Conservation (phyloP, 768 basidiomycete species). For the Suillus weaverae region DNA sequence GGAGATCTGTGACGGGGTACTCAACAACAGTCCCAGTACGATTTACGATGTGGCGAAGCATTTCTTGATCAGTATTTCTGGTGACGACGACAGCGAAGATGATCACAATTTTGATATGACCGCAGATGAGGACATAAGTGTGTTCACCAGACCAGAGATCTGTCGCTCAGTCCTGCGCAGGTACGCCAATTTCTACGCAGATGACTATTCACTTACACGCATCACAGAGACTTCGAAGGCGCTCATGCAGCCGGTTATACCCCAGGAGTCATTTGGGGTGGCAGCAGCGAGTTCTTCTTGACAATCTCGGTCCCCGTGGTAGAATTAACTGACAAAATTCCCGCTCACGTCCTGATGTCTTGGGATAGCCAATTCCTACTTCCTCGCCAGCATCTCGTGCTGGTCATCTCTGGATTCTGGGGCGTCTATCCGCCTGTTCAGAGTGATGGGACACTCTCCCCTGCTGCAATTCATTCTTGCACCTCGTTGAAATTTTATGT, state of each 20-base stretch:
- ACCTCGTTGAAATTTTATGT: conserved; percentile 54
- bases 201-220: not conserved
- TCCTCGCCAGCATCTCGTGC: conserved; percentile 55
- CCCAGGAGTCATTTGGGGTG: conserved; percentile 57
- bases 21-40: conserved; percentile 40
- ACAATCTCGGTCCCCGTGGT: conserved; percentile 60
- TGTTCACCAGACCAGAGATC: not conserved
- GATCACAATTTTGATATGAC: conserved; percentile 26
- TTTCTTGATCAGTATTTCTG: conserved; percentile 34
- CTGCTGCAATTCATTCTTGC: conserved; percentile 35
- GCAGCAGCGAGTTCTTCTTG: conserved; percentile 51
- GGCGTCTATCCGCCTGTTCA: conserved; percentile 54
- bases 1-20: conserved; percentile 44
- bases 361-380: conserved; percentile 70
- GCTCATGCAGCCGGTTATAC: conserved; percentile 56
- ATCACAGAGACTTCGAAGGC: conserved; percentile 56
- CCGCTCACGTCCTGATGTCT: conserved; percentile 66
- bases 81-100: conserved; percentile 39
- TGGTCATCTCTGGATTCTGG: conserved; percentile 60
- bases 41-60: conserved; percentile 47
- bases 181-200: conserved; percentile 8
- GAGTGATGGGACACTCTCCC: conserved; percentile 41
- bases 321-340: conserved; percentile 49
- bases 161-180: conserved; percentile 2
- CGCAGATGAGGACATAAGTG: conserved; percentile 19